Conservation (phyloP, 2,329 filamentous ascomycete genomes). For the Fusarium pseudonygamai region DNA sequence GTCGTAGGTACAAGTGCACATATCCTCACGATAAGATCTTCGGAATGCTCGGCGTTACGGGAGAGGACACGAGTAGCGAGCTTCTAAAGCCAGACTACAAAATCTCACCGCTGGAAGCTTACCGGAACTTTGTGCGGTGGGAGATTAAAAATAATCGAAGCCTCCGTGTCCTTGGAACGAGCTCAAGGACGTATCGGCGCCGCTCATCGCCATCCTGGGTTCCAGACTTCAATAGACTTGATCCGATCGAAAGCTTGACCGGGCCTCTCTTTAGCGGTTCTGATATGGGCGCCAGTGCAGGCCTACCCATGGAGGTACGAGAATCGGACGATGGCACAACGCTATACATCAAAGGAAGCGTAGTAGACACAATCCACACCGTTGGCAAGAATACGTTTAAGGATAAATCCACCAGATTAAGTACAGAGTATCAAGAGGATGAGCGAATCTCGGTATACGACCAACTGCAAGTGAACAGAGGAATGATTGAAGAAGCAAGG, state of each 20-base stretch:
- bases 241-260: rapidly evolving
- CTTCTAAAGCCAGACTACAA: not conserved
- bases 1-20: not conserved
- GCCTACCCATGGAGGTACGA: rapidly evolving
- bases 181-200: rapidly evolving
- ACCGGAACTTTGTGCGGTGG: rapidly evolving
- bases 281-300: not conserved
- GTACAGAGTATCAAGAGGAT: no score
- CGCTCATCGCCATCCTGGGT: not conserved
- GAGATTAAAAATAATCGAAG: rapidly evolving
- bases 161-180: not conserved
- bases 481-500: not conserved
- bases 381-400: not conserved
- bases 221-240: not conserved
- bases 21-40: not conserved
- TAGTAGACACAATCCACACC: not conserved
- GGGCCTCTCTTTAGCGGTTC: no score
- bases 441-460: rapidly evolving
- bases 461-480: rapidly evolving
- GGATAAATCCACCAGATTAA: rapidly evolving
- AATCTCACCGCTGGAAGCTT: rapidly evolving
- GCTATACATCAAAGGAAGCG: rapidly evolving
- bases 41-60: rapidly evolving
- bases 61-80: rapidly evolving
- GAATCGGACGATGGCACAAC: rapidly evolving